Evolutionary conservation across 768 basidiomycete genomes (phyloP), one percentile per base, ranked within the genome.

Genomic region (Neoboletus subvelutipes): DNA sequence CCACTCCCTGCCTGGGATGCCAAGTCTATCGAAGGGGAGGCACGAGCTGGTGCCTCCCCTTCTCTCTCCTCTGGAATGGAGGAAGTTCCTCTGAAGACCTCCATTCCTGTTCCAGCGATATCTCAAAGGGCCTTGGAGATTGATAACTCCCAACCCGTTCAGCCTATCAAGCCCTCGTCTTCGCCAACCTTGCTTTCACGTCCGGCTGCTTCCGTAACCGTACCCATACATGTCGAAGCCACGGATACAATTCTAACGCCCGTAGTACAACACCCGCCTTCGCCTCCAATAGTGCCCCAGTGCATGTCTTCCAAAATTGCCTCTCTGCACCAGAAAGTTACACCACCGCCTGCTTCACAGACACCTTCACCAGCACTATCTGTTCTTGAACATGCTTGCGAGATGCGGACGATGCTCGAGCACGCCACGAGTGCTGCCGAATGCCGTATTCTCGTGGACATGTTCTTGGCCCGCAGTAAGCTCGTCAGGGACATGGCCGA

Each of bases 361-460:
- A 54, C 52, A 31, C 64, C 47, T 24, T 58, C 58, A 40, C 68
- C 56, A 42, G 69, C 55, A 28, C 70, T 36, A 18, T 60, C 72
- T 39, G 57, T 83, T 22, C 61, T 78, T 39, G 75, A 78, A 40
- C 68, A 85, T 55, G 80, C 86, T 26, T 74, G 77, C 12, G 86
- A 92, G 50, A 81, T 96, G 75, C 85, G 88, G 33, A 77, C 78
- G 20, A 76, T 90, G 55, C 72, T 95, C 18, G 71, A 80, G 10
- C 81, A 75, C 49, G 92, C 93, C 15, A 87, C 87, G 2, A 84
- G 80, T 42, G 88, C 82, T 45, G 85, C 87, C 57, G 94, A 96
- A 75, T 94, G 92, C 67, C 88, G 90, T 50, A 76, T 94, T 42
- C 84, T 95, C 55, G 78, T 93, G 29, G 87, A 92, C 60, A 89